phyloP scores from a whole-genome alignment of 2,329 filamentous ascomycete genomes.

The Colletotrichum caudatum region DNA sequence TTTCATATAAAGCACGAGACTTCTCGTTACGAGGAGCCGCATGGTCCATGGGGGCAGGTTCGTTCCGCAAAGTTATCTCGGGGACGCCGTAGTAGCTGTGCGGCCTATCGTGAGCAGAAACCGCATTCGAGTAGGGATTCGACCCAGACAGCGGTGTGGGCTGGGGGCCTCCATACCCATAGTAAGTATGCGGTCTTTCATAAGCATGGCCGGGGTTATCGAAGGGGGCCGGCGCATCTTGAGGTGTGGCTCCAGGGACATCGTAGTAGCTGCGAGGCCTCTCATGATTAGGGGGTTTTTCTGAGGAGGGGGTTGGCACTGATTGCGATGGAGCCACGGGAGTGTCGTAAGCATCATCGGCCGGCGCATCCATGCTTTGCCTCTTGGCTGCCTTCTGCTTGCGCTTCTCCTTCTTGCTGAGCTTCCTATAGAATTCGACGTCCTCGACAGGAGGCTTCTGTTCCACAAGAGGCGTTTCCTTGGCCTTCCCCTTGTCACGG shows the following conservation, averaged over 20 bases:
- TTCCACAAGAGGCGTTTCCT: slow-evolving; percentile 42
- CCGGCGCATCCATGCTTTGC: slow-evolving; percentile 48
- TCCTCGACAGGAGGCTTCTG: slow-evolving; percentile 38
- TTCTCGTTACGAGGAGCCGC: slow-evolving; percentile 8
- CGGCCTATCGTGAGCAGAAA: slow-evolving; percentile 17
- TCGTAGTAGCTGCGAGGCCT: slow-evolving; percentile 21
- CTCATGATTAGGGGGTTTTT: slow-evolving; percentile 5
- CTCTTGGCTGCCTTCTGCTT: slow-evolving; percentile 57
- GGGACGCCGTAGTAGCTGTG: background rate
- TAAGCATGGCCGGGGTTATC: slow-evolving; percentile 1
- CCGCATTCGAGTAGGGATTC: background rate
- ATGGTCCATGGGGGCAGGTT: background rate
- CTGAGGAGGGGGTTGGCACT: background rate
- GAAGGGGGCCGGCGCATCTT: background rate
- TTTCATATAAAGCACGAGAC: slow-evolving; percentile 9
- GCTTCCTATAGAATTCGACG: slow-evolving; percentile 46
- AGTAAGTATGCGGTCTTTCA: slow-evolving; percentile 13
- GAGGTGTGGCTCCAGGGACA: slow-evolving; percentile 4
- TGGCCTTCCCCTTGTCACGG: slow-evolving; percentile 41
- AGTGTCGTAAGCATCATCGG: background rate
- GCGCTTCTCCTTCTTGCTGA: slow-evolving; percentile 64
- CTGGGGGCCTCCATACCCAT: background rate
- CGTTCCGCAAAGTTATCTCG: background rate
- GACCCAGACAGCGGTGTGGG: background rate
- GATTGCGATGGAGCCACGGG: background rate